Percentiles rank a stretch among this genome's conserved stretches.
phyloP scores from a whole-genome alignment of 1,284 basidiomycete genomes.

The Anthracocystis walkeri region DNA sequence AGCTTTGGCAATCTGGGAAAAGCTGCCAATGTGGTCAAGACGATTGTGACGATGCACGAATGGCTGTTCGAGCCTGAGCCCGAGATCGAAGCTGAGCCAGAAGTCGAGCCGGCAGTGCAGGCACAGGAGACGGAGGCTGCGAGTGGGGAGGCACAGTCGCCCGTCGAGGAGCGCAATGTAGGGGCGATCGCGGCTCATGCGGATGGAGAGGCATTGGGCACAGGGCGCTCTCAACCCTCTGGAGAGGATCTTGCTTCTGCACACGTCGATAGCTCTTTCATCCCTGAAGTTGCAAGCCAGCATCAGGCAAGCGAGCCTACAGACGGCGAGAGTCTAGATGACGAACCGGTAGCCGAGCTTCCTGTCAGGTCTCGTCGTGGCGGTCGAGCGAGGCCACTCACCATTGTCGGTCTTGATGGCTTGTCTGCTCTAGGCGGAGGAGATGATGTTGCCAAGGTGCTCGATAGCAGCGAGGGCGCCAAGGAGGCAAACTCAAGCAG shows the following conservation, averaged over 20 bases:
- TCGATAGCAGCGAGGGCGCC: conserved; percentile 16
- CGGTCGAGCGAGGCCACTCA: conserved; percentile 33
- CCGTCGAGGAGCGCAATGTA: not conserved
- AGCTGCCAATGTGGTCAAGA: conserved; percentile 68
- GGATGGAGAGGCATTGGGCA: not conserved
- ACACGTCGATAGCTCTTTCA: not conserved
- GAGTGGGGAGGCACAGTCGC: not conserved
- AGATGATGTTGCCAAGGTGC: conserved; percentile 29
- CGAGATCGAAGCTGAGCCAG: conserved; percentile 45
- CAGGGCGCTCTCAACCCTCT: conserved; percentile 6
- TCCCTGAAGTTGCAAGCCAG: not conserved
- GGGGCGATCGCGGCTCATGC: not conserved
- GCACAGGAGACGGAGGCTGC: not conserved
- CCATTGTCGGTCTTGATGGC: conserved; percentile 43
- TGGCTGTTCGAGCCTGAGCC: conserved; percentile 67
- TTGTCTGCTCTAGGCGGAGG: conserved; percentile 26
- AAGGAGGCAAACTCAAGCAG: not conserved
- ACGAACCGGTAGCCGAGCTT: conserved; percentile 28
- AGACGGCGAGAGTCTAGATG: conserved; percentile 18
- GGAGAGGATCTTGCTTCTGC: conserved; percentile 3
- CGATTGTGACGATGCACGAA: conserved; percentile 65
- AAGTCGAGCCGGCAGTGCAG: conserved; percentile 19
- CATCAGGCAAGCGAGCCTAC: not conserved
- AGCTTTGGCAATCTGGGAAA: conserved; percentile 65
- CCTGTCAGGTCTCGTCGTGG: conserved; percentile 31